These are phyloP conservation scores for Annulohypoxylon nitens DNA, from an alignment of 495 filamentous ascomycete genomes.

Conservation along the genomic window DNA sequence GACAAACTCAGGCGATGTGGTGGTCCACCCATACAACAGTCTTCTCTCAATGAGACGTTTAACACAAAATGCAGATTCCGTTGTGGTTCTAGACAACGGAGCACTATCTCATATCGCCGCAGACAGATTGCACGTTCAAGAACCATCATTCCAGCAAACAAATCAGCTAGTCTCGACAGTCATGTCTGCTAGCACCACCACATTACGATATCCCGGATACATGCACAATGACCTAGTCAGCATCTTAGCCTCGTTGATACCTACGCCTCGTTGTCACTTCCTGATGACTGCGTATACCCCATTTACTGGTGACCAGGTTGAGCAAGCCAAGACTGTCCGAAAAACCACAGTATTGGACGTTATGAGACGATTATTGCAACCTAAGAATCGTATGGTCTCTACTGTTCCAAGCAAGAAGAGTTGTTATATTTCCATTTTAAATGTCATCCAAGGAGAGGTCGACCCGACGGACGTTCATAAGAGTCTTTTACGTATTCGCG, in stretches of 20 bases:
- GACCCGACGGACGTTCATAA: constrained; percentile 98
- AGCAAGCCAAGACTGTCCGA: constrained; percentile 94
- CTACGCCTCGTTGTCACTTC: constrained; percentile 96
- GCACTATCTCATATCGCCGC: constrained; percentile 94
- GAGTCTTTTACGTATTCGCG: constrained; percentile 94
- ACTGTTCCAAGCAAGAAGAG: constrained; percentile 95
- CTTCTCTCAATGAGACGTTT: constrained; percentile 89
- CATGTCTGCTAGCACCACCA: constrained; percentile 98
- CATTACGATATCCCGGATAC: constrained; percentile 95
- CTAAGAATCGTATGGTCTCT: constrained; percentile 99
- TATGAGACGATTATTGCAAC: constrained; percentile 94
- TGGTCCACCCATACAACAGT: constrained; percentile 98
- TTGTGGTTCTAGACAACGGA: constrained; percentile 97
- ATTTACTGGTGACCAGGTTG: constrained; percentile 94
- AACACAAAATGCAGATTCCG: constrained; percentile 96
- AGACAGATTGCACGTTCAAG: constrained; percentile 91
- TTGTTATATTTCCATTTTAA: constrained; percentile 98
- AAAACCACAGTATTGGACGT: constrained; percentile 98
- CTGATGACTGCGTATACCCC: constrained; percentile 98
- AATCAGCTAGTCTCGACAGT: constrained; percentile 98
- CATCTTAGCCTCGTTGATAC: constrained; percentile 95
- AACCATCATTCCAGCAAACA: constrained; percentile 95
- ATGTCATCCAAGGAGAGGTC: constrained; percentile 98
- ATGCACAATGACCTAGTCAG: constrained; percentile 99
- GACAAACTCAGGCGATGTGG: constrained; percentile 84